Conservation (phyloP, 2,329 filamentous ascomycete species). For the Ceratocystis harringtonii region DNA sequence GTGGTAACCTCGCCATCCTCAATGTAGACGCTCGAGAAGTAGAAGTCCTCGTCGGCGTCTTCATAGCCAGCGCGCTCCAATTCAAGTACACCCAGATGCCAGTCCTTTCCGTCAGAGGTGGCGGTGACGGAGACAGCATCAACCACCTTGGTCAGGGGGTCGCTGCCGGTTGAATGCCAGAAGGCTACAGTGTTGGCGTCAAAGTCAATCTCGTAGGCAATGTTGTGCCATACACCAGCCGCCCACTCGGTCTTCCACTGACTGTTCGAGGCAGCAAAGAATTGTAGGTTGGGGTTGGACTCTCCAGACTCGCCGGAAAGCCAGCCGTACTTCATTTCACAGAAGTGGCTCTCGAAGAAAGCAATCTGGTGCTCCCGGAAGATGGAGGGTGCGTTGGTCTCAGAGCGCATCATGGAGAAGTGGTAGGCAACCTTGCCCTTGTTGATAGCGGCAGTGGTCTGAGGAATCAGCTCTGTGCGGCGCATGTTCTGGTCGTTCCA, state of each 20-base stretch:
- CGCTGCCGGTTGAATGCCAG: constrained; percentile 52
- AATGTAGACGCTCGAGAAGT: constrained; percentile 56
- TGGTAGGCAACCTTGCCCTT: constrained; percentile 56
- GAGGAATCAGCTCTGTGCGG: constrained; percentile 58
- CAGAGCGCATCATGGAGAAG: constrained; percentile 48
- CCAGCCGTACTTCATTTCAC: constrained; percentile 57
- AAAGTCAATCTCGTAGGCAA: constrained; percentile 61
- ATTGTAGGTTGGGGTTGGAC: constrained; percentile 42
- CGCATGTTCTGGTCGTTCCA: constrained; percentile 63
- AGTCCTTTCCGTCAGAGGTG: constrained; percentile 53
- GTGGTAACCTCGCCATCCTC: constrained; percentile 33
- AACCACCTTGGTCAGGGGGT: constrained; percentile 41
- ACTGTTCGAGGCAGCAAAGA: constrained; percentile 44
- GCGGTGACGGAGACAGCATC: constrained; percentile 45
- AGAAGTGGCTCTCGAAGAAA: constrained; percentile 57
- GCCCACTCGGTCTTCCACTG: constrained; percentile 49
- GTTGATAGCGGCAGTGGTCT: constrained; percentile 50
- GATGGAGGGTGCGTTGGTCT: constrained; percentile 43
- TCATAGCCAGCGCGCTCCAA: constrained; percentile 42
- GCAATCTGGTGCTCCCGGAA: constrained; percentile 51
- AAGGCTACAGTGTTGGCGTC: constrained; percentile 44
- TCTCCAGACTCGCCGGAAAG: constrained; percentile 32
- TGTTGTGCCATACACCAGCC: constrained; percentile 56
- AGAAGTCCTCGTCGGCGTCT: constrained; percentile 48
- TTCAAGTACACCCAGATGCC: constrained; percentile 56